A percentile compares a stretch with the other conserved stretches of the same genome.
These are phyloP conservation scores for Blastomyces silverae DNA, from an alignment of 2,329 filamentous ascomycete species.

Conservation along the genomic window DNA sequence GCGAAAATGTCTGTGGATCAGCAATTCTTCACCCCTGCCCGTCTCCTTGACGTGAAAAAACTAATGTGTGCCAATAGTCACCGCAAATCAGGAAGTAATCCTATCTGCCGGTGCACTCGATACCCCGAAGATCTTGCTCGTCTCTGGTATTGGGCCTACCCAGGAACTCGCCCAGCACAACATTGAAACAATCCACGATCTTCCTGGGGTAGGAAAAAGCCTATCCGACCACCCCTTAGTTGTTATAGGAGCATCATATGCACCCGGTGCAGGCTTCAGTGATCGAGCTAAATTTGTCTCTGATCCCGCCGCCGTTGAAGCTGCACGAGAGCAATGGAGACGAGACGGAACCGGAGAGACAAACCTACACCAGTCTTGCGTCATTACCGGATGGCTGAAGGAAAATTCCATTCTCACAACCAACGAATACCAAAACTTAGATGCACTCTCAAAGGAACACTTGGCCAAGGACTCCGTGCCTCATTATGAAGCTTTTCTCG, in stretches of 20 bases:
- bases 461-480: constrained; percentile 46
- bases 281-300: constrained; percentile 39
- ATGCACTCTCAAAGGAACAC: constrained; percentile 33
- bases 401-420: constrained; percentile 29
- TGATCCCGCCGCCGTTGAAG: constrained; percentile 35
- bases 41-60: background rate
- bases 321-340: constrained; percentile 41
- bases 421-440: constrained; percentile 16
- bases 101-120: constrained; percentile 67
- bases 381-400: constrained; percentile 23
- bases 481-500: constrained; percentile 44
- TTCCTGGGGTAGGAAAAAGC: constrained; percentile 53
- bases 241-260: constrained; percentile 29
- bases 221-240: constrained; percentile 45
- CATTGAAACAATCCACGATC: constrained; percentile 46
- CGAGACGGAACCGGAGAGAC: constrained; percentile 29
- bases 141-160: constrained; percentile 43
- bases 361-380: constrained; percentile 24
- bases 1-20: constrained; percentile 22
- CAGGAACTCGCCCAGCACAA: constrained; percentile 41
- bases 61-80: constrained; percentile 29
- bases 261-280: constrained; percentile 29
- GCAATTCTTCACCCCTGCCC: too few species aligned
- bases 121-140: constrained; percentile 57
- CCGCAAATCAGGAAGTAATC: constrained; percentile 62